Conservation (phyloP, 768 basidiomycete species). For the Mycena sanguinolenta region DNA sequence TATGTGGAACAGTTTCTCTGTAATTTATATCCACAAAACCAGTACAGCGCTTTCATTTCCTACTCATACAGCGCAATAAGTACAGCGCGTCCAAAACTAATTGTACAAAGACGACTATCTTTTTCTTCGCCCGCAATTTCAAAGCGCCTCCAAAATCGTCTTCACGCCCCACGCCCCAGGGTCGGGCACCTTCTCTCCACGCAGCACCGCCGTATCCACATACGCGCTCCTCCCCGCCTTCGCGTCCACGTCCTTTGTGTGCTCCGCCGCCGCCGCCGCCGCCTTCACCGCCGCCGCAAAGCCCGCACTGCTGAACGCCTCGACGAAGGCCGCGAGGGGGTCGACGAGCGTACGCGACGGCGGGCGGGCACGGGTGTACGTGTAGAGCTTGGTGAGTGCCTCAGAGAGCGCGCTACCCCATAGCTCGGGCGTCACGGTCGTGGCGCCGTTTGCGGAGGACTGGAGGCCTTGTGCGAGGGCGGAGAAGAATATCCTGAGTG, state of each 20-base stretch:
- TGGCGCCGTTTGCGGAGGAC: constrained; percentile 39
- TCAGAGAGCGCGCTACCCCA: not conserved
- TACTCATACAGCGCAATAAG: too few relatives aligned
- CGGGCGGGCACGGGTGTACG: constrained; percentile 89
- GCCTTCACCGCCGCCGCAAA: constrained; percentile 68
- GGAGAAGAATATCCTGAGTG: constrained; percentile 89
- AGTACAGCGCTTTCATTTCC: too few relatives aligned
- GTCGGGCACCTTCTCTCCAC: constrained; percentile 76
- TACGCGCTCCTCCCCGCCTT: constrained; percentile 93
- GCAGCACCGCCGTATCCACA: constrained; percentile 77
- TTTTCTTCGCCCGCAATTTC: not conserved
- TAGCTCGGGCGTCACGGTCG: constrained; percentile 18
- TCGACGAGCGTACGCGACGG: constrained; percentile 95
- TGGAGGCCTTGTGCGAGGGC: constrained; percentile 83
- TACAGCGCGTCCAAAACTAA: too few relatives aligned
- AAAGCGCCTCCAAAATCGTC: constrained; percentile 73
- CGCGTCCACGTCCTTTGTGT: constrained; percentile 81
- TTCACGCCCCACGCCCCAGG: constrained; percentile 95
- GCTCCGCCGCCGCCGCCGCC: constrained; percentile 76
- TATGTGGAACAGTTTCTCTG: too few relatives aligned
- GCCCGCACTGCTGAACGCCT: constrained; percentile 53
- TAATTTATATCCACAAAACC: too few relatives aligned
- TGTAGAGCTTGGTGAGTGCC: constrained; percentile 38
- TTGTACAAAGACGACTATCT: not conserved
- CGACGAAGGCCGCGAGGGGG: constrained; percentile 85